Base-by-base conservation (phyloP, 345 rosid genomes). In the Eucalyptus brandiana region DNA sequence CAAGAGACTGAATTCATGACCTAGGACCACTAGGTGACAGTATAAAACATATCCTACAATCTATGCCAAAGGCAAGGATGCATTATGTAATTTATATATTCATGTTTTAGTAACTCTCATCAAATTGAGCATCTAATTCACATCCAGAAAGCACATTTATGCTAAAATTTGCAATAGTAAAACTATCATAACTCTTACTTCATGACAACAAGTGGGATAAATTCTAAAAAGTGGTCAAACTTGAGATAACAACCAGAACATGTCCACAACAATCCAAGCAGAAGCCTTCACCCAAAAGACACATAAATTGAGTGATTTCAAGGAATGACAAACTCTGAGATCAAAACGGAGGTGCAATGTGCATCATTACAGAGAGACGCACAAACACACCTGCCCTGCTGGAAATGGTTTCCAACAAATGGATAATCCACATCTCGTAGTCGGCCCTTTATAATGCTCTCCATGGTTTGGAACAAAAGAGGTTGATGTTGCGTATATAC, bases 401-500 rank as follows among this genome's bases (percentile, higher is more conserved):
- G 99, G 92, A 92, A 98, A 90, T 97, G 99, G 87, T 97, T 96
- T 88, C 98, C 99, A 88, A 97, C 95, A 91, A 93, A 98, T 81
- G 99, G 99, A 92, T 97, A 97, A 91, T 97, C 99, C 87, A 97
- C 94, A 92, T 98, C 99, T 90, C 98, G 94, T 92, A 97, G 90
- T 89, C 99, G 96, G 45, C 99, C 99, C 93, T 97, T 98, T 53
- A 88, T 91, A 90, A 98, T 96, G 95, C 95, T 96, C 90, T 98
- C 99, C 99, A 98, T 98, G 42, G 95, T 96, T 92, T 96, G 99
- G 90, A 96, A 94, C 88, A 97, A 80, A 89, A 96, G 99, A 93
- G 99, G 99, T 93, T 97, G 99, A 91, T 98, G 99, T 85, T 98
- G 99, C 58, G 98, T 97, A 95, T 98, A 98, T 40, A 97, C 99